Conservation (phyloP, 495 filamentous ascomycete genomes). For the Talaromyces trachyspermus region DNA sequence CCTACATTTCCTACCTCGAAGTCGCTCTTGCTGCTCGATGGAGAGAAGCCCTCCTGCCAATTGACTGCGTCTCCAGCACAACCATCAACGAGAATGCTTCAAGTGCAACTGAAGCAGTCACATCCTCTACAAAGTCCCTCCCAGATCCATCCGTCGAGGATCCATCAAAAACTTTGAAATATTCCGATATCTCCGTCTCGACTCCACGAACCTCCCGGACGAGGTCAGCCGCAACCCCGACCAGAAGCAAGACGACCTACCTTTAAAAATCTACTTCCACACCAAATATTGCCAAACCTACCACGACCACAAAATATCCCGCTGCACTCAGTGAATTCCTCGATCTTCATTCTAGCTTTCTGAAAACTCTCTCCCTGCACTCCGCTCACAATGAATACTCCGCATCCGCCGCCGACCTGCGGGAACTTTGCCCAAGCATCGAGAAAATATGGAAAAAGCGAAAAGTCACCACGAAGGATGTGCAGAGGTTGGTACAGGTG, state of each 20-base stretch:
- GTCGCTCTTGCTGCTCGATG: constrained; percentile 3
- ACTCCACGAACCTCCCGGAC: constrained; percentile 21
- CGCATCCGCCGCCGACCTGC: constrained; percentile 33
- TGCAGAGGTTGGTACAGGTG: constrained; percentile 37
- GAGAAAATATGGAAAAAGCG: constrained; percentile 41
- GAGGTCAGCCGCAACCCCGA: neutral
- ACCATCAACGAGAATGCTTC: constrained; percentile 1
- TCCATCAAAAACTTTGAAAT: constrained; percentile 38
- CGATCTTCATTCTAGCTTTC: constrained; percentile 30
- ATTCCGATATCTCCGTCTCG: constrained; percentile 30
- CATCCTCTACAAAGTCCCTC: neutral
- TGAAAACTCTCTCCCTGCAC: constrained; percentile 35
- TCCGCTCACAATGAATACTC: constrained; percentile 31
- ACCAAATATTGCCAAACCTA: neutral
- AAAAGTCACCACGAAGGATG: constrained; percentile 36
- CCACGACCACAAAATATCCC: constrained; percentile 4
- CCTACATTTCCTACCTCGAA: neutral
- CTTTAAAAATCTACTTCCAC: neutral
- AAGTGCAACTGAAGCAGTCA: neutral
- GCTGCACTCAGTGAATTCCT: constrained; percentile 29
- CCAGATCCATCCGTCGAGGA: constrained; percentile 2
- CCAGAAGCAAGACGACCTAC: neutral
- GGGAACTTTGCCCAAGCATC: constrained; percentile 33
- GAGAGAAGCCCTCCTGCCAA: neutral
- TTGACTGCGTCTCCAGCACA: constrained; percentile 21